Percentiles rank a stretch among this genome's conserved stretches.
These are phyloP conservation scores for Corylus avellana DNA, from an alignment of 306 rosid species.

Conservation along the genomic window DNA sequence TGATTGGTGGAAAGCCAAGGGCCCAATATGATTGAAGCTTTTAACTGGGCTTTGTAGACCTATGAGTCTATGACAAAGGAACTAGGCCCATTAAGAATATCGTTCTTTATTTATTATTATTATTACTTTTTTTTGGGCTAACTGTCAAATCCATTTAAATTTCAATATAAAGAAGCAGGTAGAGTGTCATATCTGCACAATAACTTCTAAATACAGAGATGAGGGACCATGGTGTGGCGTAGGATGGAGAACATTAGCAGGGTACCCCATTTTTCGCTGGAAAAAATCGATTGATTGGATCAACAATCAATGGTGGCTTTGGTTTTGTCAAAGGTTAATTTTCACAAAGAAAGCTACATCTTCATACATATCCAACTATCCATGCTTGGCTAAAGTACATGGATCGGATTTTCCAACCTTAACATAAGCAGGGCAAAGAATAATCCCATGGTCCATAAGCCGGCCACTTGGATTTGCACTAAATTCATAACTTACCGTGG, in stretches of 20 bases:
- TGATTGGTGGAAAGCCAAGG: background rate
- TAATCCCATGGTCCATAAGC: background rate
- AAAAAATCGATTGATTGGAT: background rate
- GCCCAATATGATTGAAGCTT: background rate
- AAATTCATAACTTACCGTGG: no score
- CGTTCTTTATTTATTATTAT: background rate
- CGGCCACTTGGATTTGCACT: background rate
- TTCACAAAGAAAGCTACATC: background rate
- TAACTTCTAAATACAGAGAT: background rate
- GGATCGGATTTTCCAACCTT: background rate
- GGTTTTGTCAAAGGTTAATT: background rate
- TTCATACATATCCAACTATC: no score
- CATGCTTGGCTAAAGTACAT: no score
- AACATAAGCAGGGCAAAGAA: background rate
- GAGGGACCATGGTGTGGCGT: background rate
- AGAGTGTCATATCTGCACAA: background rate
- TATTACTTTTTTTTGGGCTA: no score
- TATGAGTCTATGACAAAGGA: background rate
- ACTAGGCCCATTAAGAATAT: background rate
- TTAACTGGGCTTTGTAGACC: background rate
- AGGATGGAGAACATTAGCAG: no score
- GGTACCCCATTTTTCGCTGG: background rate
- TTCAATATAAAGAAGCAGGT: no score
- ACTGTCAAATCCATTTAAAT: no score
- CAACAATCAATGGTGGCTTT: background rate